These are phyloP conservation scores for Podaxis sp. DNA, from an alignment of 768 basidiomycete genomes.

Conservation along the genomic window DNA sequence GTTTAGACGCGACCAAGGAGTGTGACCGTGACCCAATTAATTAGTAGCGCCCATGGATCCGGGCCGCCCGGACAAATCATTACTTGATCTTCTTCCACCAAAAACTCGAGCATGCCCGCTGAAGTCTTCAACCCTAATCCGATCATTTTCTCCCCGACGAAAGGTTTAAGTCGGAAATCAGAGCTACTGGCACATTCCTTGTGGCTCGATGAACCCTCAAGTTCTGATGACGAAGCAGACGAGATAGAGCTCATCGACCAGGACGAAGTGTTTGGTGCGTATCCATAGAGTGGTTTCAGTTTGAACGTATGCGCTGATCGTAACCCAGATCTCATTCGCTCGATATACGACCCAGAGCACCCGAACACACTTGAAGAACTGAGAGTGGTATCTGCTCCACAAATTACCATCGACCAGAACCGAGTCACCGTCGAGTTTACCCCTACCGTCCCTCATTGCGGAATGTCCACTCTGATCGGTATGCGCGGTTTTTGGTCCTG, in stretches of 20 bases:
- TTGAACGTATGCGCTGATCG: slow-evolving; percentile 2
- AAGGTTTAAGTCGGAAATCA: slow-evolving; percentile 41
- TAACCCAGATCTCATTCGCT: slow-evolving; percentile 77
- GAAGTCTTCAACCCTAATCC: slow-evolving; percentile 91
- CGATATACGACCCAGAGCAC: slow-evolving; percentile 95
- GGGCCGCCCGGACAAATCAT: slow-evolving; percentile 15
- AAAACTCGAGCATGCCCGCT: slow-evolving; percentile 38
- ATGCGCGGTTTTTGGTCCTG: slow-evolving; percentile 18
- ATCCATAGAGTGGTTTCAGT: background rate
- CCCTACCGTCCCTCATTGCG: slow-evolving; percentile 96
- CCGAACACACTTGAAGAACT: slow-evolving; percentile 92
- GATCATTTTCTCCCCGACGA: slow-evolving; percentile 63
- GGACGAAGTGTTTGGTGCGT: slow-evolving; percentile 87
- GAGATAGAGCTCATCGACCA: slow-evolving; percentile 77
- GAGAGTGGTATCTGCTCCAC: slow-evolving; percentile 88
- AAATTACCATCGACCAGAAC: slow-evolving; percentile 62
- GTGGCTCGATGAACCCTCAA: slow-evolving; percentile 54
- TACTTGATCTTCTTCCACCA: slow-evolving; percentile 11
- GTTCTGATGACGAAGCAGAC: slow-evolving; percentile 48
- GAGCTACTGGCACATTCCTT: slow-evolving; percentile 47
- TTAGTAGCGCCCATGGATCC: slow-evolving; percentile 1
- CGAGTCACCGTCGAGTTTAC: slow-evolving; percentile 88
- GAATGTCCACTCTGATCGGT: slow-evolving; percentile 97
- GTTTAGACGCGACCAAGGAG: slow-evolving; percentile 4
- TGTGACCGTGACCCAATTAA: slow-evolving; percentile 15